Conservation (phyloP, 2,329 filamentous ascomycete species). For the Fusarium tricinctum region DNA sequence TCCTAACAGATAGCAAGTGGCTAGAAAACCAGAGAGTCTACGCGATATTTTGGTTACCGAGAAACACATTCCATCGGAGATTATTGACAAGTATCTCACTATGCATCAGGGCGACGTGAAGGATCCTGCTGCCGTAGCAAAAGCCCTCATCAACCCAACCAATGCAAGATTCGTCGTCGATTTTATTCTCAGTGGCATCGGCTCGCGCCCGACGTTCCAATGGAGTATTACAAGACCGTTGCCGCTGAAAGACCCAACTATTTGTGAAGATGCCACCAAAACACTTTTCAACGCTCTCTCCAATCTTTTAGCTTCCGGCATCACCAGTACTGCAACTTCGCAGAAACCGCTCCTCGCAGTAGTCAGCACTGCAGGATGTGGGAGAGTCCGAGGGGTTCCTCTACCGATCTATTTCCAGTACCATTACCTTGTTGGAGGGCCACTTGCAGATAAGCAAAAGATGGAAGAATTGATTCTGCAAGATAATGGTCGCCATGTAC, state of each 20-base stretch:
- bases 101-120: background rate
- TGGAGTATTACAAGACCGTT: conserved; percentile 1
- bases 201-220: background rate
- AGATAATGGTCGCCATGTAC: background rate
- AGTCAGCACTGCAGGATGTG: background rate
- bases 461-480: background rate
- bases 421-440: background rate
- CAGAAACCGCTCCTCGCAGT: background rate
- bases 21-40: background rate
- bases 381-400: background rate
- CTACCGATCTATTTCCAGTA: background rate
- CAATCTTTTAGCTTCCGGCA: background rate
- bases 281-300: background rate
- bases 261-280: background rate
- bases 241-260: background rate
- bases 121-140: background rate
- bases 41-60: background rate
- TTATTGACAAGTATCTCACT: background rate
- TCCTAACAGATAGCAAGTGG: background rate
- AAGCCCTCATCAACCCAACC: background rate
- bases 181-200: conserved; percentile 1
- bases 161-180: background rate
- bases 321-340: background rate
- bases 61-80: background rate
- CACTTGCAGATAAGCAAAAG: background rate